These are phyloP conservation scores for Coemansia sp. DNA, from an alignment of 192 early-diverging fungal genomes.

Conservation along the genomic window DNA sequence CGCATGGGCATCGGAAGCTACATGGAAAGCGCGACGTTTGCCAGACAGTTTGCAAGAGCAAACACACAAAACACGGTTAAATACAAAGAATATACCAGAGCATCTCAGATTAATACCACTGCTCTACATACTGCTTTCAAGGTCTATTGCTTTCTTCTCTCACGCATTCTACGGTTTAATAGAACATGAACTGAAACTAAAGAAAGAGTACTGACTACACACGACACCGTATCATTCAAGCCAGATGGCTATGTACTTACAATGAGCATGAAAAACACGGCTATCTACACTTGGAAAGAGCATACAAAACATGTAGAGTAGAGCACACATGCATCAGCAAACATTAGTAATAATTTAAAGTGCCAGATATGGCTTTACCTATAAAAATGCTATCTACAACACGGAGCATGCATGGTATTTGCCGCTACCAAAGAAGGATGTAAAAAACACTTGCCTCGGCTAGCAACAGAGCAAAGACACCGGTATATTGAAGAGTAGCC, in stretches of 20 bases:
- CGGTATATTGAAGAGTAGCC: constrained; percentile 53
- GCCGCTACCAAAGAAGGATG: not conserved
- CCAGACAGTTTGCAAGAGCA: not conserved
- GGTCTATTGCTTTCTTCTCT: not conserved
- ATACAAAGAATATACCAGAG: not conserved
- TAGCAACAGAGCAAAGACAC: constrained; percentile 44
- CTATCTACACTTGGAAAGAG: constrained; percentile 16
- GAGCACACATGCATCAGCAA: not conserved
- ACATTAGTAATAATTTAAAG: not conserved
- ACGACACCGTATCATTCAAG: not conserved
- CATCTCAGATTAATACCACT: not conserved
- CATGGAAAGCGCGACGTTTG: not conserved
- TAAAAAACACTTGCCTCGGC: constrained; percentile 33
- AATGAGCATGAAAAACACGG: constrained; percentile 45
- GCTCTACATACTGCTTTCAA: not conserved
- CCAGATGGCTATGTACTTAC: constrained; percentile 7
- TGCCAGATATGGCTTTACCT: not conserved
- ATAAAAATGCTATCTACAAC: not conserved
- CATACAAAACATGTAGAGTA: not conserved
- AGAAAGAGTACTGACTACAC: not conserved
- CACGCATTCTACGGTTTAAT: not conserved
- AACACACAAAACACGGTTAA: not conserved
- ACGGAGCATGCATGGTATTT: not conserved
- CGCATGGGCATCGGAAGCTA: constrained; percentile 48
- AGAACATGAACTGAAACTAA: not conserved